Percentiles rank a stretch among this genome's conserved stretches.
These are phyloP conservation scores for Penicillium sp. DNA, from an alignment of 2,329 filamentous ascomycete genomes.

Conservation along the genomic window DNA sequence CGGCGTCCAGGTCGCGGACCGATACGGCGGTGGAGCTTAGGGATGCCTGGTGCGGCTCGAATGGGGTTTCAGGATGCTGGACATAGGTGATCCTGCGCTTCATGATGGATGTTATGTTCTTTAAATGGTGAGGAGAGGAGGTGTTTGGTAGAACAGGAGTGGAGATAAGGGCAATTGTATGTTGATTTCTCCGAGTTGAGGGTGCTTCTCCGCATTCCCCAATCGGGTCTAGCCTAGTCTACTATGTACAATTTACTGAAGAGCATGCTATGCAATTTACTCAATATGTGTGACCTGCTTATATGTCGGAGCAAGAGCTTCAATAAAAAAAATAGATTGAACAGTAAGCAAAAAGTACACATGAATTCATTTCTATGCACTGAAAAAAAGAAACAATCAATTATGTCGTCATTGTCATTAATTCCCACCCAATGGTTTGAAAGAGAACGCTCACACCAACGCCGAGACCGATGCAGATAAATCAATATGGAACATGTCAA, in stretches of 20 bases:
- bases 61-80: constrained; percentile 63
- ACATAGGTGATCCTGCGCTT: constrained; percentile 70
- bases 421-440: constrained; percentile 14
- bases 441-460: constrained; percentile 30
- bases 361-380: not conserved
- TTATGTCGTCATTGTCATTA: constrained; percentile 23
- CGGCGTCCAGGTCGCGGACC: constrained; percentile 65
- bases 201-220: constrained; percentile 29
- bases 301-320: too few relatives aligned
- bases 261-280: too few relatives aligned
- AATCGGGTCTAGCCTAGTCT: constrained; percentile 23
- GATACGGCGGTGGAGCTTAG: constrained; percentile 59
- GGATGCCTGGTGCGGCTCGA: constrained; percentile 66
- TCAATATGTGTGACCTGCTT: too few relatives aligned
- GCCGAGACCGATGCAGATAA: constrained; percentile 28
- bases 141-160: constrained; percentile 2
- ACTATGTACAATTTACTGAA: too few relatives aligned
- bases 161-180: constrained; percentile 10
- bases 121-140: not conserved
- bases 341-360: not conserved
- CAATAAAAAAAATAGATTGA: not conserved
- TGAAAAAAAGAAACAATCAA: constrained; percentile 3
- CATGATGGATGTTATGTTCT: constrained; percentile 34
- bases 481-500: constrained; percentile 7
- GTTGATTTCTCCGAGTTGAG: constrained; percentile 21